Conservation (phyloP, 75 land plant genomes). For the Chamaecyparis obtusa region DNA sequence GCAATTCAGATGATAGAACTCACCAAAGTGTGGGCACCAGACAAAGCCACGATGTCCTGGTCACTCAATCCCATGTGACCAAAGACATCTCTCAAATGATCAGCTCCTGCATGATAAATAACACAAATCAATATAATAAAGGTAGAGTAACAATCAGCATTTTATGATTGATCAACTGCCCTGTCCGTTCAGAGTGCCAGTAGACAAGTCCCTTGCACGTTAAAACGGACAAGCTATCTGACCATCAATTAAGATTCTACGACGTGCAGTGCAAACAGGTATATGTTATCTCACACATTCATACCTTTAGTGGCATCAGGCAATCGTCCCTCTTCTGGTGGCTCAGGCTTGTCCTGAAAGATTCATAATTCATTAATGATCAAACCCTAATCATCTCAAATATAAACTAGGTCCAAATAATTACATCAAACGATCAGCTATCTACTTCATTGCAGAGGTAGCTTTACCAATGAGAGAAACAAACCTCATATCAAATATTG, state of each 20-base stretch:
- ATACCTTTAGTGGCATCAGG: constrained; percentile 90
- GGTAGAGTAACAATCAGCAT: neutral
- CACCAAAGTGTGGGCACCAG: constrained; percentile 96
- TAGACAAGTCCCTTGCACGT: neutral
- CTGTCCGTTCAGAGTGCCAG: neutral
- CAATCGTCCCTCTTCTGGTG: constrained; percentile 86
- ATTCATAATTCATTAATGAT: neutral
- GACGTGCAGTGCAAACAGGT: no score
- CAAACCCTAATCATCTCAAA: neutral
- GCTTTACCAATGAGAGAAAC: neutral
- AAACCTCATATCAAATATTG: neutral
- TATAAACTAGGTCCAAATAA: no score
- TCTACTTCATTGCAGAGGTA: neutral
- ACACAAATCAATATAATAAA: neutral
- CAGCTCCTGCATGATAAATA: constrained; percentile 40
- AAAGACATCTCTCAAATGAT: constrained; percentile 83
- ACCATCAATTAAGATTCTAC: neutral
- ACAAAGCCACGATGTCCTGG: constrained; percentile 91
- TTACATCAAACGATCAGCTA: neutral
- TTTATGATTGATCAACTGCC: neutral
- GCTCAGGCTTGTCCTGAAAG: constrained; percentile 70
- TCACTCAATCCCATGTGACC: constrained; percentile 79
- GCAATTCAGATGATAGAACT: constrained; percentile 1
- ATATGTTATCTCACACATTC: no score
- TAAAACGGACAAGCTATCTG: neutral